Percentiles rank a stretch among this genome's conserved stretches.
Evolutionary conservation across 805 yeast genomes (phyloP).

Genomic region (Kockiozyma suomiensis): DNA sequence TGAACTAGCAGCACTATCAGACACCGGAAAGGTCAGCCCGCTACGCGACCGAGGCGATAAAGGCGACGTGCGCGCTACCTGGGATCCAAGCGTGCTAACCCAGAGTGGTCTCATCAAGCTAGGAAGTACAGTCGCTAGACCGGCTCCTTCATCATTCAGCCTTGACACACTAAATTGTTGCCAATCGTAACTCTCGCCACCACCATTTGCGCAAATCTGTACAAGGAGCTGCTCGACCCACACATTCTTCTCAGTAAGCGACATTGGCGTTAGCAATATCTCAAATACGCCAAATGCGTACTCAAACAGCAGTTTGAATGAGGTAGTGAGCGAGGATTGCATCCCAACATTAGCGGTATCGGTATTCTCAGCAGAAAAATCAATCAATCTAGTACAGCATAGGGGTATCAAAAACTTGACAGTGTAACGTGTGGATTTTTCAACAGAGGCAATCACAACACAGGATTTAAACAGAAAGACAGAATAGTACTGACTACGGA

Average conservation of each 20-base stretch:
- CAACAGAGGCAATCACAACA: constrained; percentile 19
- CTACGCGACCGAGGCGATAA: neutral
- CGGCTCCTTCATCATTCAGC: constrained; percentile 4
- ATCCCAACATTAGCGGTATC: constrained; percentile 11
- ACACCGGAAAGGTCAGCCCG: neutral
- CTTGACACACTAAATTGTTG: constrained; percentile 6
- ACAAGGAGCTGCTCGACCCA: constrained; percentile 23
- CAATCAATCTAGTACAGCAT: constrained; percentile 7
- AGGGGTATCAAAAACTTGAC: constrained; percentile 30
- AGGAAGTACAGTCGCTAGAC: constrained; percentile 13
- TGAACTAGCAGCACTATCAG: neutral
- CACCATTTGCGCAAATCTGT: constrained; percentile 18
- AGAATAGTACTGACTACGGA: constrained; percentile 22
- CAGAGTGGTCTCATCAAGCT: constrained; percentile 12
- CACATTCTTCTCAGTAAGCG: constrained; percentile 14
- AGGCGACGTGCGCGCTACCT: neutral
- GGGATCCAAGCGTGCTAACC: neutral
- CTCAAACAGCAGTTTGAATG: constrained; percentile 31
- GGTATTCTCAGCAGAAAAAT: constrained; percentile 4
- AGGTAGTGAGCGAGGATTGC: constrained; percentile 12
- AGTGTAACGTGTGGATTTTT: constrained; percentile 9
- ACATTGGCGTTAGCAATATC: constrained; percentile 28
- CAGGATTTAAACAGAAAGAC: constrained; percentile 31
- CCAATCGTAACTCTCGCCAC: constrained; percentile 15
- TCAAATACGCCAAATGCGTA: constrained; percentile 24